Conservation (phyloP, 148 eudicot genomes). For the Talinum fruticosum region DNA sequence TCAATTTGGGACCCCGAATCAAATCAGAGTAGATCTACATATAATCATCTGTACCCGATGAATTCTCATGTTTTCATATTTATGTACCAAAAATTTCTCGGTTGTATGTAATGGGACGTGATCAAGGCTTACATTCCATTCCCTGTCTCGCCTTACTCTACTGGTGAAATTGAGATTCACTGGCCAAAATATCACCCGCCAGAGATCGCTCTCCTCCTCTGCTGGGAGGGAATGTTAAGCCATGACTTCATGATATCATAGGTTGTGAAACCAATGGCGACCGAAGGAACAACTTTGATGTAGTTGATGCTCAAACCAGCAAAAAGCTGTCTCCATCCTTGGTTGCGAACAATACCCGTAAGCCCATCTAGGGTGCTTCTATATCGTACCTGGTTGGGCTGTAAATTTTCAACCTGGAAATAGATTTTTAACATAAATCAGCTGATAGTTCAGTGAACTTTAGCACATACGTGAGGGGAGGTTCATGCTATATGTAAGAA, state of each 20-base stretch:
- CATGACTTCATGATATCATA: slow-evolving; percentile 74
- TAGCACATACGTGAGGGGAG: background rate
- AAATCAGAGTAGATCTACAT: slow-evolving; percentile 22
- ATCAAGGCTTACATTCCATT: slow-evolving; percentile 14
- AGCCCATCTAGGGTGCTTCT: slow-evolving; percentile 61
- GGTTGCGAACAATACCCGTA: slow-evolving; percentile 38
- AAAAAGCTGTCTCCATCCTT: slow-evolving; percentile 80
- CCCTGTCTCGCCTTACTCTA: slow-evolving; percentile 5
- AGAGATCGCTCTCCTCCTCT: slow-evolving; percentile 36
- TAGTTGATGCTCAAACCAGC: slow-evolving; percentile 82
- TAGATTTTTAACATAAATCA: slow-evolving; percentile 2
- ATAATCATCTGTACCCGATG: slow-evolving; percentile 19
- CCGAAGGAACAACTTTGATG: slow-evolving; percentile 79
- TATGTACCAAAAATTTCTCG: slow-evolving; percentile 18
- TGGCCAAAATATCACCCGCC: slow-evolving; percentile 17
- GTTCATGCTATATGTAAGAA: background rate
- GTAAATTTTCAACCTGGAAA: slow-evolving; percentile 64
- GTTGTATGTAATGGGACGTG: slow-evolving; percentile 10
- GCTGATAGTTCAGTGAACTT: background rate
- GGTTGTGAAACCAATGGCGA: slow-evolving; percentile 82
- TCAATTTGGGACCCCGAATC: slow-evolving; percentile 20
- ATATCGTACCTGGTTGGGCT: slow-evolving; percentile 41
- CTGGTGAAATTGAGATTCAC: background rate
- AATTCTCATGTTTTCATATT: background rate
- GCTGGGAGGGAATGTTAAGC: slow-evolving; percentile 56